These are phyloP conservation scores for Serendipita sp. DNA, from an alignment of 768 basidiomycete genomes.

Conservation along the genomic window DNA sequence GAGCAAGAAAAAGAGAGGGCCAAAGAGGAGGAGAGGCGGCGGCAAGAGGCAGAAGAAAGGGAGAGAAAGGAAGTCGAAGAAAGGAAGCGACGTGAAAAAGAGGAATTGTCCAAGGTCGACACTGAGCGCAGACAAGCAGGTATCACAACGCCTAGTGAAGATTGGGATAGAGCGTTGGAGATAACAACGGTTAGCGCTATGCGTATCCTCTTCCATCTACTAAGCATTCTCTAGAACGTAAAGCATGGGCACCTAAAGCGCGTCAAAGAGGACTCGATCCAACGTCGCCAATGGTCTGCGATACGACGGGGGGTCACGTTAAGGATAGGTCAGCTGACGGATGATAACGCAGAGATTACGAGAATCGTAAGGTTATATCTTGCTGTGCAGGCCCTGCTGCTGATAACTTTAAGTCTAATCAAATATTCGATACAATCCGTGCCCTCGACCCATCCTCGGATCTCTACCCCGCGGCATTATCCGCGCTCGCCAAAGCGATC, in stretches of 20 bases:
- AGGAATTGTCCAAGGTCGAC: conserved; percentile 11
- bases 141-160: conserved; percentile 39
- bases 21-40: background rate
- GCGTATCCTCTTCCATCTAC: background rate
- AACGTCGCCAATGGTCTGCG: conserved; percentile 48
- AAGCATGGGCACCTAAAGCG: conserved; percentile 48
- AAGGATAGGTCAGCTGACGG: conserved; percentile 76
- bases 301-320: conserved; percentile 67
- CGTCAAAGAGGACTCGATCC: conserved; percentile 41
- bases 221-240: conserved; percentile 28
- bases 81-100: conserved; percentile 26
- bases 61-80: conserved; percentile 14
- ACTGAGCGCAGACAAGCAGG: conserved; percentile 25
- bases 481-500: conserved; percentile 77
- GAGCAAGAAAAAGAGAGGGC: conserved; percentile 14
- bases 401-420: conserved; percentile 21
- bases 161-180: conserved; percentile 45
- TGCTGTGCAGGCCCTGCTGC: conserved; percentile 12
- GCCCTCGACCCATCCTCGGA: conserved; percentile 16
- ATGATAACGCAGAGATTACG: conserved; percentile 41
- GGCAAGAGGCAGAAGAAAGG: conserved; percentile 6
- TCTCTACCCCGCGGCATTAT: conserved; percentile 65
- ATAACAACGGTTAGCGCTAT: conserved; percentile 30
- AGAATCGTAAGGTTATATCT: conserved; percentile 39
- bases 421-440: conserved; percentile 30